A percentile compares a stretch with the other conserved stretches of the same genome.
phyloP scores from a whole-genome alignment of 441 rosid genomes.

The Dalechampia spathulata region DNA sequence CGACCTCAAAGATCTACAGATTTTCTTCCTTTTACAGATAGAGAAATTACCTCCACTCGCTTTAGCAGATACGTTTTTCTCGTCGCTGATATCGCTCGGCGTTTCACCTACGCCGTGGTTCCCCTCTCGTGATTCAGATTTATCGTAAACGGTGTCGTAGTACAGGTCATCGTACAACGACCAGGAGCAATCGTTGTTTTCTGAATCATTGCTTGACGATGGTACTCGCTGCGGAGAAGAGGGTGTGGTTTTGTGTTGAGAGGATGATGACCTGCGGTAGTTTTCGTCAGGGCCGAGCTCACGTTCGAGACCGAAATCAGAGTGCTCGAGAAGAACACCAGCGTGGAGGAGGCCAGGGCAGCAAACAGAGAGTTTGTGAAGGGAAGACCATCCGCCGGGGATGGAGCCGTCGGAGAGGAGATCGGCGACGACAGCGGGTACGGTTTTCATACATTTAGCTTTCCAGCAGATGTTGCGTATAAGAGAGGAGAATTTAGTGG shows the following conservation, averaged over 20 bases:
- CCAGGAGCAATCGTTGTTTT: slow-evolving; percentile 42
- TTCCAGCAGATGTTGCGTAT: slow-evolving; percentile 62
- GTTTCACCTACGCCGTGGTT: neutral
- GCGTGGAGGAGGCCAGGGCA: slow-evolving; percentile 87
- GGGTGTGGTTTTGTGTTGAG: neutral
- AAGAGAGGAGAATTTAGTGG: slow-evolving; percentile 68
- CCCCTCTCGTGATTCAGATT: slow-evolving; percentile 30
- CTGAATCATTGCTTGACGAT: slow-evolving; percentile 6
- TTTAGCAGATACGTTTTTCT: slow-evolving; percentile 20
- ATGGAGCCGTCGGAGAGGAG: slow-evolving; percentile 36
- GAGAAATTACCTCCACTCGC: slow-evolving; percentile 12
- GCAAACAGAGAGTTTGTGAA: slow-evolving; percentile 73
- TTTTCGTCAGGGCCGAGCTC: slow-evolving; percentile 72
- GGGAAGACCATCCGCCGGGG: slow-evolving; percentile 73
- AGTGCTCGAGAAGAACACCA: slow-evolving; percentile 83
- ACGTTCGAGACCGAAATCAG: slow-evolving; percentile 90
- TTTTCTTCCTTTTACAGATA: slow-evolving; percentile 39
- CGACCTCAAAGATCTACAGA: slow-evolving; percentile 39
- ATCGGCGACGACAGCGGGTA: slow-evolving; percentile 65
- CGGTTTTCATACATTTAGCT: slow-evolving; percentile 37
- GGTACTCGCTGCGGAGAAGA: slow-evolving; percentile 8
- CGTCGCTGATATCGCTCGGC: slow-evolving; percentile 16
- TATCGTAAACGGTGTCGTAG: slow-evolving; percentile 54
- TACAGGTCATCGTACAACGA: slow-evolving; percentile 87
- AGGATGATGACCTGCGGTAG: slow-evolving; percentile 12